phyloP scores from a whole-genome alignment of 2,329 filamentous ascomycete genomes.

The Raffaelea arxii region DNA sequence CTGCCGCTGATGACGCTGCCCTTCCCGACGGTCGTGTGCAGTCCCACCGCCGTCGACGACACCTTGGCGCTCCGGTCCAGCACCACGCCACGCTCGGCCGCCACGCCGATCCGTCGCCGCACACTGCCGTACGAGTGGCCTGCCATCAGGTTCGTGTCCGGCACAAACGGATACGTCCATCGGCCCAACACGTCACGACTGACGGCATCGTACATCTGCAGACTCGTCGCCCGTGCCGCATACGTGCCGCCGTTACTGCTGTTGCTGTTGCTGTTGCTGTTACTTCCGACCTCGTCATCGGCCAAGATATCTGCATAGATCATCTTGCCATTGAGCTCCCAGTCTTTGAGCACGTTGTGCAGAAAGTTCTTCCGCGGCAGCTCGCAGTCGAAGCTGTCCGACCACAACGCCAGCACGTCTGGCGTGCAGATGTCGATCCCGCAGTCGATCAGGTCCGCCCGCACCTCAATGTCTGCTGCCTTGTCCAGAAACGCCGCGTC shows the following conservation, averaged over 20 bases:
- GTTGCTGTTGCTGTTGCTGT: not conserved
- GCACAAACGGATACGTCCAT: constrained; percentile 83
- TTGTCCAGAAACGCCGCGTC: constrained; percentile 71
- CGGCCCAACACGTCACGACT: constrained; percentile 76
- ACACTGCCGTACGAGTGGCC: constrained; percentile 67
- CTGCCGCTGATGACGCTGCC: constrained; percentile 62
- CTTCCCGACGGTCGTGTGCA: constrained; percentile 64
- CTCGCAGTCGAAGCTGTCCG: constrained; percentile 87
- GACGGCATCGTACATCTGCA: constrained; percentile 84
- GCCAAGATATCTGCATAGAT: constrained; percentile 82
- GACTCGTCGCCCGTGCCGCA: constrained; percentile 73
- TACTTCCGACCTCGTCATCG: constrained; percentile 30
- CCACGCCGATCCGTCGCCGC: constrained; percentile 46
- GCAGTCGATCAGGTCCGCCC: constrained; percentile 83
- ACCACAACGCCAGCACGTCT: constrained; percentile 89
- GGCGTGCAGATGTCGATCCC: constrained; percentile 97
- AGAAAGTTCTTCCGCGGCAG: constrained; percentile 65
- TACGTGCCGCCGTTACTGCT: constrained; percentile 40
- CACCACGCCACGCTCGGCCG: constrained; percentile 69
- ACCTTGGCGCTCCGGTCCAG: constrained; percentile 64
- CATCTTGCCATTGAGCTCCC: constrained; percentile 94
- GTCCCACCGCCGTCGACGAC: constrained; percentile 64
- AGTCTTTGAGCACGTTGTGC: constrained; percentile 86
- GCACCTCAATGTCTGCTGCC: constrained; percentile 62
- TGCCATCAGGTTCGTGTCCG: constrained; percentile 75